Base-by-base conservation (phyloP, 495 filamentous ascomycete species). In the Aspergillus steynii region DNA sequence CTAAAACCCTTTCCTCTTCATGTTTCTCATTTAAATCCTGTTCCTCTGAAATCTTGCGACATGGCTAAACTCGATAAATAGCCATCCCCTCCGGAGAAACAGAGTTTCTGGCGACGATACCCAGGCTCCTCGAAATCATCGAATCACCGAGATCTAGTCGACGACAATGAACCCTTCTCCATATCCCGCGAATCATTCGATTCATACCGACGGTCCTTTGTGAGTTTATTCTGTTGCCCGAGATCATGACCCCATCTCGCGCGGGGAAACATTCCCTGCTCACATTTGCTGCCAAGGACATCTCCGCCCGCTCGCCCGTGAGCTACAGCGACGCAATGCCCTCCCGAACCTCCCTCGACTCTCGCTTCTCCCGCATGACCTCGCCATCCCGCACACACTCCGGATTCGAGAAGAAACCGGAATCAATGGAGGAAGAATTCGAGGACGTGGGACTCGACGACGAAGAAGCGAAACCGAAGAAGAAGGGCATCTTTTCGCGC, bases 101-200 rank as follows among this genome's bases (percentile, higher is more conserved):
- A 89, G 68, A 82, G 86, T 61, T 89, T 92, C 67, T 99, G 93
- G 96, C 86, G 86, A 48, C 83, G 82, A 68, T 88, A 88, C 48
- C 86, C 89, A 29, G 81, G 80, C 49, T 86, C 88, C 8, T 85
- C 85, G 12, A 83, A 82, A 64, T 85, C 87, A 1, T 90, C 90
- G 7, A 90, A 88, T 69, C 90, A 88, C 60, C 83, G 84, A 29
- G 86, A 83, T 66, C 82, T 88, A 58, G 78, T 92, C 58, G 82
- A 87, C 67, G 90, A 94, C 60, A 91, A 92, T 68, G 95, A 98
- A 68, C 93, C 91, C 27, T 99, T 99, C 75, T 91, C 89, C 55
- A 99, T 99, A 75, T 97, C 95, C 32, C 87, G 95, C 65, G 95
- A 99, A 76, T 97, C 93, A 8, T 99, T 98, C 73, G 95, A 99